Evolutionary conservation across 169 alveolate species (phyloP).

Genomic region (Cryptosporidium andersoni): DNA sequence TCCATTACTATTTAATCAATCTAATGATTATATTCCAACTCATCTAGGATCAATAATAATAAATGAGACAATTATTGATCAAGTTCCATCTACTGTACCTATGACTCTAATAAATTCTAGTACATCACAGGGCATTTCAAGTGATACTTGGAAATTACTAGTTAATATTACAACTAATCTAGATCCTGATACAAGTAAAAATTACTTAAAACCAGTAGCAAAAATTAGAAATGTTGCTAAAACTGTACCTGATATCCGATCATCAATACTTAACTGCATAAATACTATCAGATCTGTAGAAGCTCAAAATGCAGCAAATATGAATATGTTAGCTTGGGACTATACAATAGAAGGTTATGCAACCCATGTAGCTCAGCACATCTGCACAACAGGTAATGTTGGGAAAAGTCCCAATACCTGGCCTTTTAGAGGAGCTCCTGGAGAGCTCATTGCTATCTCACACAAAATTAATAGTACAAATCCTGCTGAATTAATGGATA

Average conservation of each 20-base stretch:
- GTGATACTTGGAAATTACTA: too few species aligned
- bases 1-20: too few species aligned
- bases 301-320: constrained; percentile 67
- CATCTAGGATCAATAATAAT: too few species aligned
- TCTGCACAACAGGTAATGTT: constrained; percentile 49
- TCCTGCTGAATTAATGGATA: constrained; percentile 37
- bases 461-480: constrained; percentile 26
- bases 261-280: constrained; percentile 40
- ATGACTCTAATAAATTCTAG: too few species aligned
- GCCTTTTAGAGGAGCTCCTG: constrained; percentile 65
- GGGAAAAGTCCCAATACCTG: constrained; percentile 34
- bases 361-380: constrained; percentile 44
- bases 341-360: constrained; percentile 71
- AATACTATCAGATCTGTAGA: constrained; percentile 59
- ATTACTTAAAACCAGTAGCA: too few species aligned
- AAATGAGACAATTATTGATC: too few species aligned
- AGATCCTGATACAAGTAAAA: too few species aligned
- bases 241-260: constrained; percentile 55
- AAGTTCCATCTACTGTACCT: too few species aligned
- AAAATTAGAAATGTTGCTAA: constrained; percentile 25
- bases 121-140: too few species aligned
- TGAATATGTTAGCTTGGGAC: constrained; percentile 70
- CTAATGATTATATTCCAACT: too few species aligned
- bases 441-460: constrained; percentile 63
- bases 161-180: too few species aligned